Evolutionary conservation across 2,329 filamentous ascomycete genomes (phyloP), one percentile per base, ranked within the genome.

Genomic region (Cryphonectria parasitica): DNA sequence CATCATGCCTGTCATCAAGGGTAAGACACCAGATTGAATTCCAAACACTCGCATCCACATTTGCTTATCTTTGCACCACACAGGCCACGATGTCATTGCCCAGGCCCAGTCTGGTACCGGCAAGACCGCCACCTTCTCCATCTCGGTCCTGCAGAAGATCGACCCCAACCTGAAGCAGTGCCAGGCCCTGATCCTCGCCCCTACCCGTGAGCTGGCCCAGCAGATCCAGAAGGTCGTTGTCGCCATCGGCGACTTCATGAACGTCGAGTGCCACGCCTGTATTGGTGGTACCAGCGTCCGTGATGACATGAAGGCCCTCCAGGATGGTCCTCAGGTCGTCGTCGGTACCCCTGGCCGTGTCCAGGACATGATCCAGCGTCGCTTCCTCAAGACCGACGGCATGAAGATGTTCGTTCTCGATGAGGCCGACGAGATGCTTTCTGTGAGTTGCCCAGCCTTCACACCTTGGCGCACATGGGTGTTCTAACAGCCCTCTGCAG

Each of bases 201-300:
- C 96, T 2, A 98, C 95, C 28, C 94, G 96, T 79, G 96, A 99
- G 87, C 86, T 99, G 74, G 96, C 96, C 62, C 98, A 95, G 39
- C 96, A 99, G 83, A 99, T 99, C 75, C 96, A 99, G 83, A 97
- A 94, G 49, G 96, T 99, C 71, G 92, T 99, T 76, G 97, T 98
- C 90, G 96, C 96, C n/a, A 89, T 99, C n/a, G 96, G 96, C 75
- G 96, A 99, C 83, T 99, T 98, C 86, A 98, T 99, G 96, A 98
- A 98, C 79, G 94, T 99, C 3, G 95, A 99, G 83, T 99, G 96
- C 84, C 96, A 99, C 78, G 95, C 96, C 71, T 99, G 96, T 83
- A 98, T 99, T 78, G 96, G 96, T 75, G 96, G 96, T 72, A 99
- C 96, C 75, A 98, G 97, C 79, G 95, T 99, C 52, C 94, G 96